phyloP scores from a whole-genome alignment of 495 filamentous ascomycete species.

The Penicillium bovifimosum region DNA sequence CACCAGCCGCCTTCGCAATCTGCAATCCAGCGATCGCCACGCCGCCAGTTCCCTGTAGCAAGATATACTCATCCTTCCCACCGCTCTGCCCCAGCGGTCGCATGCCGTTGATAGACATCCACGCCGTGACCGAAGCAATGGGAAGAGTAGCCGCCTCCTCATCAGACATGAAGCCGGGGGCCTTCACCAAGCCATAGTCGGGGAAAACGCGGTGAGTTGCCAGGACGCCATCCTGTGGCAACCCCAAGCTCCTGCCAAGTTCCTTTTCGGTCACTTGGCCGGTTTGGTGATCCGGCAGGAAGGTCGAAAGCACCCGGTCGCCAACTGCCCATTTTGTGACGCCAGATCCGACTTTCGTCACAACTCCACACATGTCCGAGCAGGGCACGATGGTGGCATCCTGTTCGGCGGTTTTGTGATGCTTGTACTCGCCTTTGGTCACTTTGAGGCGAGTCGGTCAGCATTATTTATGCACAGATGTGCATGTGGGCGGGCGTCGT shows the following conservation, averaged over 20 bases:
- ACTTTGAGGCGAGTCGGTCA: slow-evolving; percentile 26
- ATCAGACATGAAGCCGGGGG: slow-evolving; percentile 56
- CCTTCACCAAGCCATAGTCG: slow-evolving; percentile 58
- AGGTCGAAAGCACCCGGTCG: slow-evolving; percentile 68
- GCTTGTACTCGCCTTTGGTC: slow-evolving; percentile 50
- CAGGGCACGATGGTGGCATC: slow-evolving; percentile 54
- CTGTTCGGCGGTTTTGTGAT: slow-evolving; percentile 42
- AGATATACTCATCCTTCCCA: slow-evolving; percentile 56
- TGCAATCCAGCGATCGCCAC: slow-evolving; percentile 71
- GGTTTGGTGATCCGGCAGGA: slow-evolving; percentile 66
- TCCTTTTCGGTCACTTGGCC: slow-evolving; percentile 50
- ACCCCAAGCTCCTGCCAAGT: slow-evolving; percentile 56
- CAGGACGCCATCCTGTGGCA: slow-evolving; percentile 61
- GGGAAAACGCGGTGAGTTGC: slow-evolving; percentile 63
- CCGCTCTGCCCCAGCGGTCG: slow-evolving; percentile 52
- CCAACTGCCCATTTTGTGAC: slow-evolving; percentile 62
- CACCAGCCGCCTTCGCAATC: slow-evolving; percentile 78
- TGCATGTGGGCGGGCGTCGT: slow-evolving; percentile 2
- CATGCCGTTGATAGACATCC: slow-evolving; percentile 76
- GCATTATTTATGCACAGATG: not conserved
- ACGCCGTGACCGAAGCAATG: slow-evolving; percentile 71
- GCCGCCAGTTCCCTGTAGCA: slow-evolving; percentile 77
- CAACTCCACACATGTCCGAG: slow-evolving; percentile 71
- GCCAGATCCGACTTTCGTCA: slow-evolving; percentile 57
- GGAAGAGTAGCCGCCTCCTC: slow-evolving; percentile 60